These are phyloP conservation scores for Zymoseptoria tritici DNA, from an alignment of 2,329 filamentous ascomycete species.

Conservation along the genomic window DNA sequence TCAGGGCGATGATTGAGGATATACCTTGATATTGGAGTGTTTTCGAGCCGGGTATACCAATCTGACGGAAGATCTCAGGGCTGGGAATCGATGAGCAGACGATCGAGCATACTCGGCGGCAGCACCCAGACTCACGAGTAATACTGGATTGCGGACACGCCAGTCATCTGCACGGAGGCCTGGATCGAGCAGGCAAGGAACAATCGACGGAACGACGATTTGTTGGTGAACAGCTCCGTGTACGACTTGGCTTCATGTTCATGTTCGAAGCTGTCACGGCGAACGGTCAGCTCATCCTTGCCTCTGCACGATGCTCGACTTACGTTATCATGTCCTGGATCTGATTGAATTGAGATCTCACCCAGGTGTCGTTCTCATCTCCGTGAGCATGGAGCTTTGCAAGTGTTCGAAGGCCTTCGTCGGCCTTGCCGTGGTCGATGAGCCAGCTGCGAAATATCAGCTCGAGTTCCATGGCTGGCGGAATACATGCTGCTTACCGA, in stretches of 20 bases:
- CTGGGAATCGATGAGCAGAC: neutral
- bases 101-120: too few relatives aligned
- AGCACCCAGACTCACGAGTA: conserved; percentile 34
- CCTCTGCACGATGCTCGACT: neutral
- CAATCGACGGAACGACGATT: conserved; percentile 62
- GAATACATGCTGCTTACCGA: conserved; percentile 9
- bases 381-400: conserved; percentile 64
- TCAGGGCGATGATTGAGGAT: conserved; percentile 60
- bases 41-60: conserved; percentile 58
- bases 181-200: conserved; percentile 64
- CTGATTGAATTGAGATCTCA: conserved; percentile 63
- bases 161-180: conserved; percentile 68
- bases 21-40: conserved; percentile 71
- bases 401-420: conserved; percentile 59
- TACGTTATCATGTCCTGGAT: conserved; percentile 58
- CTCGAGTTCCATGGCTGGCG: conserved; percentile 31
- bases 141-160: conserved; percentile 67
- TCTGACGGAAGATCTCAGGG: conserved; percentile 48
- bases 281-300: neutral
- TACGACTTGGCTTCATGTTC: conserved; percentile 63
- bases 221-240: conserved; percentile 58
- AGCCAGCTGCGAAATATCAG: conserved; percentile 51
- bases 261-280: conserved; percentile 46
- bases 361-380: conserved; percentile 58
- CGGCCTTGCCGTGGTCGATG: conserved; percentile 60